A percentile compares a stretch with the other conserved stretches of the same genome.
Conservation (phyloP, 164 flowering plant genomes). For the Piper longum region DNA sequence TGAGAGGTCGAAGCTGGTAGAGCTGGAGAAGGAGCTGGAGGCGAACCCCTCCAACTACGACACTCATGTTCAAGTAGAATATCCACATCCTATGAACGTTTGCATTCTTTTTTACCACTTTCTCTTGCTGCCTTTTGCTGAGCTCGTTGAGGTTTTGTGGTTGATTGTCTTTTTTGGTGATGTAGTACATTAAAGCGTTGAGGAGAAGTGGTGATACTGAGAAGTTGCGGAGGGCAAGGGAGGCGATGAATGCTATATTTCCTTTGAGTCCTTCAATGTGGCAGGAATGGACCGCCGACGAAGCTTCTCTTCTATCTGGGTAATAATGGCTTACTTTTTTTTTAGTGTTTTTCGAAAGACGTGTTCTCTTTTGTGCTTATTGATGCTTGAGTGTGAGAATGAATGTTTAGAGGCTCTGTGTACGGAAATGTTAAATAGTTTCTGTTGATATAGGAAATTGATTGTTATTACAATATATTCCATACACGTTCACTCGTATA, state of each 20-base stretch:
- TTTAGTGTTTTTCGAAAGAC: background rate
- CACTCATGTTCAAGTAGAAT: conserved; percentile 46
- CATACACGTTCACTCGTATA: too few species aligned
- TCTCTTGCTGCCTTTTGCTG: background rate
- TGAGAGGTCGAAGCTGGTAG: conserved; percentile 25
- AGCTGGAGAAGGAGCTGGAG: conserved; percentile 41
- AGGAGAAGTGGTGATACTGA: conserved; percentile 60
- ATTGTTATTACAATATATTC: background rate
- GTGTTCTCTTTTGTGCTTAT: background rate
- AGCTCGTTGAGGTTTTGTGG: background rate
- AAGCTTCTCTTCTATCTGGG: conserved; percentile 41
- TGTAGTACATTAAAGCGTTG: conserved; percentile 52
- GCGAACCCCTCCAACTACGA: conserved; percentile 58
- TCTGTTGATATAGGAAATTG: background rate
- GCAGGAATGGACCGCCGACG: conserved; percentile 87
- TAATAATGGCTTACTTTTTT: conserved; percentile 5
- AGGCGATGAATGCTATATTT: conserved; percentile 57
- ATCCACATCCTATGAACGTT: background rate
- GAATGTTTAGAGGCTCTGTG: too few species aligned
- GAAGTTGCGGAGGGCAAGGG: conserved; percentile 72
- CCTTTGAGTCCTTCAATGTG: conserved; percentile 77
- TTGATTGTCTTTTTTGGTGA: background rate
- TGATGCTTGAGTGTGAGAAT: background rate
- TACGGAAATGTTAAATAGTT: background rate
- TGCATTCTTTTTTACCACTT: background rate